Base-by-base conservation (phyloP, 805 yeast genomes). In the Saccharomycopsis oosterbeekiorum region DNA sequence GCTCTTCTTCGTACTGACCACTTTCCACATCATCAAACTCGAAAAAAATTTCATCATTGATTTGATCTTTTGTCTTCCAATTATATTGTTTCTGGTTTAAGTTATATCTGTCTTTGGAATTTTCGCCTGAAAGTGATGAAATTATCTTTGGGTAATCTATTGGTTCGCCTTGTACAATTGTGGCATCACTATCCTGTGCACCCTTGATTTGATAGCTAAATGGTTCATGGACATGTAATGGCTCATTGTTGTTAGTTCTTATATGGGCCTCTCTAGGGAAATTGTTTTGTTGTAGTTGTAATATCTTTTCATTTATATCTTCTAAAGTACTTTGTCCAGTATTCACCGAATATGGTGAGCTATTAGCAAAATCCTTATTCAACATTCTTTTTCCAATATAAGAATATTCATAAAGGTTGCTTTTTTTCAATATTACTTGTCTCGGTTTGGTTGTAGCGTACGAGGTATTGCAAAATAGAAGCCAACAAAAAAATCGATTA, bases 21-120 rank as follows among this genome's bases (percentile, higher is more conserved):
- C 53, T 47, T 47, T 47, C 53, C 4, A 47, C 24, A 21, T 53
- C 56, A 53, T 53, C 56, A 34, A 34, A 53, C 29, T 53, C 56
- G 14, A 36, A 34, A 34, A 53, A 53, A 17, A 24, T 53, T 34
- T 53, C 41, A 34, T 53, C 56, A 29, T 36, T 53, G 15, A 34
- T 2, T 53, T 53, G 41, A 34, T 17, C 15, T 29, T 36, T 47
- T 5, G 53, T 10, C 15, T 47, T 24, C 53, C 53, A 47, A 21
- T 47, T 19, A 21, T 47, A 47, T 21, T 47, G 53, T 12, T 21
- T 47, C 26, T 47, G 53, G 11, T 21, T 47, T 14, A 47, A 47
- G 2, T 47, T 47, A 26, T 47, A 47, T 10, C 53, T 47, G 8
- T 47, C 53, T 24, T 47, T 47, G 4, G 53, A 47, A 24, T 47